Evolutionary conservation across 257 asterid species (phyloP).

Genomic region (Fraxinus quadrangulata): DNA sequence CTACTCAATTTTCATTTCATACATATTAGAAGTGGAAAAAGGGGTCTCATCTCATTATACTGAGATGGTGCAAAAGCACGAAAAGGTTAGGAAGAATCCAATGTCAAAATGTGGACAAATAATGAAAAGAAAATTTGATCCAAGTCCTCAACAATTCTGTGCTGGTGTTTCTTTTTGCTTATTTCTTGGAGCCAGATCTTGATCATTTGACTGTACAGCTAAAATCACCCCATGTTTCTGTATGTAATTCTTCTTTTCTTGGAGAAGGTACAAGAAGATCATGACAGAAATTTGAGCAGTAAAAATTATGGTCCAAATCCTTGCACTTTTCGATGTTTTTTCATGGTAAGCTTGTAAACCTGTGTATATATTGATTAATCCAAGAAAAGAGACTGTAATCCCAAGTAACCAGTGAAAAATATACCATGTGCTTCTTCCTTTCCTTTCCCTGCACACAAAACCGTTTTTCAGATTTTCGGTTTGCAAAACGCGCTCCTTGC

Average conservation of each 20-base stretch:
- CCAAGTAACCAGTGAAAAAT: conserved; percentile 82
- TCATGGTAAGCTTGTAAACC: conserved; percentile 75
- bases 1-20: background rate
- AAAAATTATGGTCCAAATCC: conserved; percentile 66
- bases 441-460: conserved; percentile 59
- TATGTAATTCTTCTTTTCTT: conserved; percentile 79
- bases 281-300: conserved; percentile 52
- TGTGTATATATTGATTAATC: conserved; percentile 69
- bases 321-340: conserved; percentile 50
- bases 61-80: background rate
- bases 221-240: conserved; percentile 47
- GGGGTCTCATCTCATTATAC: background rate
- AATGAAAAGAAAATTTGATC: background rate
- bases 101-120: background rate
- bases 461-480: background rate
- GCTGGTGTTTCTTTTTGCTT: conserved; percentile 38
- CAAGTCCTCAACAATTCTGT: conserved; percentile 35
- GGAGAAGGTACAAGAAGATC: conserved; percentile 61
- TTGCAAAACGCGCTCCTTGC: background rate
- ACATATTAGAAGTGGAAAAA: background rate
- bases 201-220: conserved; percentile 64
- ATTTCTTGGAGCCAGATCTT: conserved; percentile 46
- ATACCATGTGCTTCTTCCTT: conserved; percentile 70
- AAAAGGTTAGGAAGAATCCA: background rate
- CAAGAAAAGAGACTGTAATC: conserved; percentile 55